A percentile compares a stretch with the other conserved stretches of the same genome.
These are phyloP conservation scores for Didymella keratinophila DNA, from an alignment of 2,329 filamentous ascomycete genomes.

Conservation along the genomic window DNA sequence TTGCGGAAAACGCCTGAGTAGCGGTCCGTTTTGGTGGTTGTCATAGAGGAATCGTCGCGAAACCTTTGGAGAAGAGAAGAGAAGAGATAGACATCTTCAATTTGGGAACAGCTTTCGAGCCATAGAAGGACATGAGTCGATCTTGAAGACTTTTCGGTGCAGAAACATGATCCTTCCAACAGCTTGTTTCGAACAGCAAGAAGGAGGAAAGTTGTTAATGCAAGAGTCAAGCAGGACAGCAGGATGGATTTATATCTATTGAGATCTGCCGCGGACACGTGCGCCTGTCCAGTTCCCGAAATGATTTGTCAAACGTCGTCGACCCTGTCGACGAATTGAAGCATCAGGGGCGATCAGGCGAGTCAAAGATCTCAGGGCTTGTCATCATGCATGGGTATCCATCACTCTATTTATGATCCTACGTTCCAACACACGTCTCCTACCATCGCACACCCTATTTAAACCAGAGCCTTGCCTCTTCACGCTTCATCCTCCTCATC, in stretches of 20 bases:
- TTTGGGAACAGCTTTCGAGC: too few species aligned
- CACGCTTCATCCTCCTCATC: slow-evolving; percentile 4
- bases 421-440: background rate
- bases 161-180: too few species aligned
- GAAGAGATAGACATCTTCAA: too few species aligned
- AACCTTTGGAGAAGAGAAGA: too few species aligned
- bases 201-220: background rate
- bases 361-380: background rate
- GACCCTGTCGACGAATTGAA: background rate
- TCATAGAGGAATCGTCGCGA: too few species aligned
- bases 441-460: background rate
- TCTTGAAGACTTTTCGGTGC: too few species aligned
- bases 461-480: background rate
- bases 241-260: background rate
- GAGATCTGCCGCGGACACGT: background rate
- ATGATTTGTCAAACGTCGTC: background rate
- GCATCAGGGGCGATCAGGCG: too few species aligned
- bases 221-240: background rate
- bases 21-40: too few species aligned
- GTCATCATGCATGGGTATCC: background rate
- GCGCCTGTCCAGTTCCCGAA: background rate
- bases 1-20: too few species aligned
- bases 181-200: too few species aligned
- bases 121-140: too few species aligned
- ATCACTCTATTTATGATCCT: background rate